phyloP scores from a whole-genome alignment of 2,329 filamentous ascomycete genomes.

The Xylaria sp. region DNA sequence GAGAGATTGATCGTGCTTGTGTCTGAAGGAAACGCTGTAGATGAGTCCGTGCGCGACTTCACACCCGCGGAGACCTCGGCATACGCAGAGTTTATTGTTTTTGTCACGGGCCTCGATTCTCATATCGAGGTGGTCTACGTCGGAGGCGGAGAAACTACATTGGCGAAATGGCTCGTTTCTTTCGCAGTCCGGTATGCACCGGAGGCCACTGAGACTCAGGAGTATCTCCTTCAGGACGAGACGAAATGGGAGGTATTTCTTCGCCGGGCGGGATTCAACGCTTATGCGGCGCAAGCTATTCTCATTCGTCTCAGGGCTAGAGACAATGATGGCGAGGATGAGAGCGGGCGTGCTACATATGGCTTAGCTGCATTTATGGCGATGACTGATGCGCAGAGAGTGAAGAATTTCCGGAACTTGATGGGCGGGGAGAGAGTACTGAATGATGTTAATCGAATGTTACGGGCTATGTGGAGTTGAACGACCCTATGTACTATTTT shows the following conservation, averaged over 20 bases:
- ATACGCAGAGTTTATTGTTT: slow-evolving; percentile 63
- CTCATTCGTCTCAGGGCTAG: slow-evolving; percentile 60
- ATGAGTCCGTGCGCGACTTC: slow-evolving; percentile 56
- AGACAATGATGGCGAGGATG: slow-evolving; percentile 35
- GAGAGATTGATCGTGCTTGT: slow-evolving; percentile 76
- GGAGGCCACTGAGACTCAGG: slow-evolving; percentile 43
- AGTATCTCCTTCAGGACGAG: slow-evolving; percentile 64
- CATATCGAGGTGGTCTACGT: slow-evolving; percentile 59
- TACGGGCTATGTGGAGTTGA: slow-evolving; percentile 64
- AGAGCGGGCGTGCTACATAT: slow-evolving; percentile 43
- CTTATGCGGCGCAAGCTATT: slow-evolving; percentile 75
- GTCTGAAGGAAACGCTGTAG: slow-evolving; percentile 60
- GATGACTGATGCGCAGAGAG: slow-evolving; percentile 64
- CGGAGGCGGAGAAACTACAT: slow-evolving; percentile 60
- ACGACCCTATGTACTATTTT: slow-evolving; percentile 26
- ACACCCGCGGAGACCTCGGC: slow-evolving; percentile 56
- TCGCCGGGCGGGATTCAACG: slow-evolving; percentile 73
- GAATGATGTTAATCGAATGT: slow-evolving; percentile 58
- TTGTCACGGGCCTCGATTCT: slow-evolving; percentile 56
- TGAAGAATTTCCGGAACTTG: slow-evolving; percentile 60
- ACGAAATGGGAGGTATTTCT: slow-evolving; percentile 76
- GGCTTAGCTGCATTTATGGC: slow-evolving; percentile 67
- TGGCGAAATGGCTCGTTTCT: slow-evolving; percentile 66
- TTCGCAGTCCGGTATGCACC: slow-evolving; percentile 60
- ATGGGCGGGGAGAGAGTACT: slow-evolving; percentile 67